A percentile compares a stretch with the other conserved stretches of the same genome.
phyloP scores from a whole-genome alignment of 2,329 filamentous ascomycete genomes.

The Paecilomyces variotii region DNA sequence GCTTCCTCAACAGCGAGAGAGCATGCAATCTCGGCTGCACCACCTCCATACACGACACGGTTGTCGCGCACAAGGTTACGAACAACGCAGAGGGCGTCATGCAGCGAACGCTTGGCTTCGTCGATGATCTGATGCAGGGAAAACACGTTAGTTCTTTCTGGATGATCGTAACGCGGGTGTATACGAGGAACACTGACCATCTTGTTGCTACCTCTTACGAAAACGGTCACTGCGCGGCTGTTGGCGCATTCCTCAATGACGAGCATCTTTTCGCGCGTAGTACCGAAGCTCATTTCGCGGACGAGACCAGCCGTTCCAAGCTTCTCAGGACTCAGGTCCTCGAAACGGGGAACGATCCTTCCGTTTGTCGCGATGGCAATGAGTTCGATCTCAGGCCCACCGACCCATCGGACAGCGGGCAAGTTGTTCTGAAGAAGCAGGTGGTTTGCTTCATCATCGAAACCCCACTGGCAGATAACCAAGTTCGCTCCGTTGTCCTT shows the following conservation, averaged over 20 bases:
- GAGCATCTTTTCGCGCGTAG: conserved; percentile 97
- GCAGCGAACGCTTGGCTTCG: conserved; percentile 93
- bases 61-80: conserved; percentile 94
- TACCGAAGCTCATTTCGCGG: conserved; percentile 92
- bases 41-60: conserved; percentile 93
- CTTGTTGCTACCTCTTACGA: conserved; percentile 97
- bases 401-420: conserved; percentile 94
- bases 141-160: conserved; percentile 5
- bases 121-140: conserved; percentile 72
- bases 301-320: conserved; percentile 84
- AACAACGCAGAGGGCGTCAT: conserved; percentile 95
- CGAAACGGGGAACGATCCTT: conserved; percentile 92
- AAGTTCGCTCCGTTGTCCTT: conserved; percentile 96
- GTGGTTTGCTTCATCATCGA: conserved; percentile 98
- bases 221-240: conserved; percentile 89
- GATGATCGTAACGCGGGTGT: not conserved
- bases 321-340: conserved; percentile 86
- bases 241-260: conserved; percentile 99
- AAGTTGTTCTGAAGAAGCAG: conserved; percentile 91
- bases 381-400: conserved; percentile 93
- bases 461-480: conserved; percentile 98
- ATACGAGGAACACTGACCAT: conserved; percentile 60
- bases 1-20: conserved; percentile 93
- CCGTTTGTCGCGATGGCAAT: conserved; percentile 98
- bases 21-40: conserved; percentile 94